A percentile compares a stretch with the other conserved stretches of the same genome.
These are phyloP conservation scores for Acacia confusa DNA, from an alignment of 306 rosid genomes.

Conservation along the genomic window DNA sequence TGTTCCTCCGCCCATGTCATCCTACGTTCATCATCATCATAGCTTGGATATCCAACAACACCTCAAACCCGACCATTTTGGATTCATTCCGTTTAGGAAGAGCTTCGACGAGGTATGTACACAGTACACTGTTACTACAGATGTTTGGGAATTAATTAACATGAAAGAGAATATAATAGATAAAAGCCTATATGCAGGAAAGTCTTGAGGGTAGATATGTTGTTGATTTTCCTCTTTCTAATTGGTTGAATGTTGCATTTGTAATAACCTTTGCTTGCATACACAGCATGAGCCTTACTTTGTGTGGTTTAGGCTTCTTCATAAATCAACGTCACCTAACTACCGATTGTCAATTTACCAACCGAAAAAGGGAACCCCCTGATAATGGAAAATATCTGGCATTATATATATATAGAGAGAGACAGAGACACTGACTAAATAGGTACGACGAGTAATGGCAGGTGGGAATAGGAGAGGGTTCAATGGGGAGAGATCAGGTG, in stretches of 20 bases:
- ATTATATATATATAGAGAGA: no score
- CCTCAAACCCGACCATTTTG: constrained; percentile 64
- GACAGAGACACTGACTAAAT: not conserved
- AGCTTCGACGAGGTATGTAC: constrained; percentile 44
- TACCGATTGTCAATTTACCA: constrained; percentile 11
- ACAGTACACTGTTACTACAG: not conserved
- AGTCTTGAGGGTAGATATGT: constrained; percentile 28
- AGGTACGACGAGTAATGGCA: constrained; percentile 18
- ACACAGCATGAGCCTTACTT: constrained; percentile 33
- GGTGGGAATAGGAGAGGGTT: constrained; percentile 75
- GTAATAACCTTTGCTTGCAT: constrained; percentile 50
- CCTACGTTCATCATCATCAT: constrained; percentile 31
- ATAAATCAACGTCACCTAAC: constrained; percentile 41
- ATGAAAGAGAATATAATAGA: not conserved
- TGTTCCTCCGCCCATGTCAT: constrained; percentile 38
- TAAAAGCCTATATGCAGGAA: not conserved
- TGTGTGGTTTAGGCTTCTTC: constrained; percentile 35
- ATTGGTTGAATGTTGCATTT: no score
- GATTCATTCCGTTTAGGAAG: constrained; percentile 67
- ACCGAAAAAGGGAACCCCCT: not conserved
- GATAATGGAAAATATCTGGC: constrained; percentile 26
- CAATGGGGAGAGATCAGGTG: constrained; percentile 57
- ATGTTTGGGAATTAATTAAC: not conserved
- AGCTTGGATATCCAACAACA: constrained; percentile 52
- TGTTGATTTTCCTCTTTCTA: not conserved